Evolutionary conservation across 257 asterid genomes (phyloP), one percentile per base, ranked within the genome.

Genomic region (Jacaranda copaia): DNA sequence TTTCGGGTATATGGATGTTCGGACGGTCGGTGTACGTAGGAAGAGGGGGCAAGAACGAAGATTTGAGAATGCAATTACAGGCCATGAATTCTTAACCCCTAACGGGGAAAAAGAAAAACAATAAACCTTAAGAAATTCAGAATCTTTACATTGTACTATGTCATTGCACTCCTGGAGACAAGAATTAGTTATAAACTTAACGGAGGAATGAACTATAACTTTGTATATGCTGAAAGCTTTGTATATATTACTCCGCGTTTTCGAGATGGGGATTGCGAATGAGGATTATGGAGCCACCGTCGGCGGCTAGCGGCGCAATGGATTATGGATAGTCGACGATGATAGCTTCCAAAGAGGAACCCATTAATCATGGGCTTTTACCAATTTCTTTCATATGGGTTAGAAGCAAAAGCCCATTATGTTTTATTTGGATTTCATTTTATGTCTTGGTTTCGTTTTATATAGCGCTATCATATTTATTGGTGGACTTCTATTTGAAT

Each of bases 31-130:
- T 16, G 53, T 40, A 72, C 6, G 72, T 73, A 39, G 81, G 83
- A 20, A 81, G 68, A 14, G 87, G 70, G 66, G 92, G 85, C 62
- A 79, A 59, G 79, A 87, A 81, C 10, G 88, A 76, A 79, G 88
- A 81, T 80, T 71, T 81, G 83, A 84, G 82, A 74, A 58, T 60
- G 82, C 74, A 82, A 59, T 69, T 80, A 77, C 82, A 80, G 36
- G 94, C 93, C 96, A 89, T 89, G 70, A 85, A 68, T 52, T 57
- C 49, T 49, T 32, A 32, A 25, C 67, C 10, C 7, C 42, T 2
- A 32, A 19, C 9, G 6, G n/a, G n/a, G 10, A 45, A 25, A 67
- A 25, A 42, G 35, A 32, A 43, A 8, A 67, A 64, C 19, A 5
- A 5, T 8, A 43, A n/a, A 14, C 73, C 5, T 9, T 15, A 25